A percentile compares a stretch with the other conserved stretches of the same genome.
Conservation (phyloP, 1,284 basidiomycete species). For the Inonotus obliquus region DNA sequence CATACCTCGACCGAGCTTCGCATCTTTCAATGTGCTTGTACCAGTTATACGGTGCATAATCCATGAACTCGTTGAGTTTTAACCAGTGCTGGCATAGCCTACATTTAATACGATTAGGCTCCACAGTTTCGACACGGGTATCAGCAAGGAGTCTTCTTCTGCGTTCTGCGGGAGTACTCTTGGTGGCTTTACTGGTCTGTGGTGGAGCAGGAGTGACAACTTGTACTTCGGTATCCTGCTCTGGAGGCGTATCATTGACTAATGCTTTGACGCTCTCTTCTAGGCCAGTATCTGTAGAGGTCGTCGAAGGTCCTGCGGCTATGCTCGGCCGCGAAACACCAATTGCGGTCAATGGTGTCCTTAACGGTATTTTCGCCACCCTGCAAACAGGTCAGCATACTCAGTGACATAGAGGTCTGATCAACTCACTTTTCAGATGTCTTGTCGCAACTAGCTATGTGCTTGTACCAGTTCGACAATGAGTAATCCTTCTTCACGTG, state of each 20-base stretch:
- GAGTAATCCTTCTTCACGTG: conserved; percentile 19
- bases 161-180: conserved; percentile 15
- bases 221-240: neutral
- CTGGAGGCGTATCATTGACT: neutral
- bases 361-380: neutral
- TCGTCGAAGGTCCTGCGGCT: neutral
- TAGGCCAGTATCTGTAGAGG: neutral
- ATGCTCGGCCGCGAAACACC: neutral
- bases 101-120: conserved; percentile 17
- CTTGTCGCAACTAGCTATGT: conserved; percentile 10
- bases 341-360: conserved; percentile 7
- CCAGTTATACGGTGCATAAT: conserved; percentile 18
- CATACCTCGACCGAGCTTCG: conserved; percentile 1
- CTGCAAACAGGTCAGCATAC: neutral
- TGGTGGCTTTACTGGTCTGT: neutral
- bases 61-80: conserved; percentile 17
- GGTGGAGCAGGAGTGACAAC: neutral
- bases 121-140: conserved; percentile 14
- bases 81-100: conserved; percentile 18
- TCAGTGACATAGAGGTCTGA: neutral
- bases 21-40: conserved; percentile 17
- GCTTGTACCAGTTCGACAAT: conserved; percentile 14
- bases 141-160: conserved; percentile 16
- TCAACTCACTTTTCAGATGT: conserved; percentile 6
- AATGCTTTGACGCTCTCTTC: too few relatives aligned